Conservation (phyloP, 1,284 basidiomycete genomes). For the Sanghuangporus sanghuang region DNA sequence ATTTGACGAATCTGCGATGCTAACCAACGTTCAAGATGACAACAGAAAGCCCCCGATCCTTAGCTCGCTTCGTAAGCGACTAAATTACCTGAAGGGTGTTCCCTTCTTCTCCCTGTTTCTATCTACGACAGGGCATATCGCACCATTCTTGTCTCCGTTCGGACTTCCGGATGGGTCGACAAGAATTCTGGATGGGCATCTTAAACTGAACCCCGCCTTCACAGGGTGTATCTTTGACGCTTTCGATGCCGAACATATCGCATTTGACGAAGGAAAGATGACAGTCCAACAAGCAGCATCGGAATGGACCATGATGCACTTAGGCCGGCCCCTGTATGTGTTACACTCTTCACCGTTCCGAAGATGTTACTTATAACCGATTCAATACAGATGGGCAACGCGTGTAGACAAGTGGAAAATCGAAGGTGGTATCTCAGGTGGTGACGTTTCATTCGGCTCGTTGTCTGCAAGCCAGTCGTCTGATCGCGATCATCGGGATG, state of each 20-base stretch:
- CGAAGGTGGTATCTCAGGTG: not conserved
- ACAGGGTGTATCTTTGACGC: not conserved
- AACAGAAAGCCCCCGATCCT: not conserved
- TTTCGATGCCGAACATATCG: not conserved
- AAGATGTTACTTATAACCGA: not conserved
- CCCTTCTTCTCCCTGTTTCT: not conserved
- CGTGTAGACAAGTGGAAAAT: not conserved
- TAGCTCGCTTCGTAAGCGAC: not conserved
- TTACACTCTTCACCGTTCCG: not conserved
- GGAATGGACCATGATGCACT: not conserved
- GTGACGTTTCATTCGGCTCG: not conserved
- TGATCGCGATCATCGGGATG: not conserved
- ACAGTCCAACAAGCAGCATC: not conserved
- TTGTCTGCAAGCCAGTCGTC: not conserved
- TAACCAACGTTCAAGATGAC: not conserved
- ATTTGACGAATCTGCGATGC: not conserved
- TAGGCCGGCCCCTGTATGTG: not conserved
- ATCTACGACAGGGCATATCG: not conserved
- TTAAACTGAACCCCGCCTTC: not conserved
- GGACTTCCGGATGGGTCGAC: not conserved
- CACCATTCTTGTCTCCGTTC: not conserved
- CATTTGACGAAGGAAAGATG: not conserved
- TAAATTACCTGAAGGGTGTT: not conserved
- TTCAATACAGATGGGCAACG: not conserved
- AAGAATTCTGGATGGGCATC: not conserved